Conservation (phyloP, 2,329 filamentous ascomycete species). For the Neurospora sp. region DNA sequence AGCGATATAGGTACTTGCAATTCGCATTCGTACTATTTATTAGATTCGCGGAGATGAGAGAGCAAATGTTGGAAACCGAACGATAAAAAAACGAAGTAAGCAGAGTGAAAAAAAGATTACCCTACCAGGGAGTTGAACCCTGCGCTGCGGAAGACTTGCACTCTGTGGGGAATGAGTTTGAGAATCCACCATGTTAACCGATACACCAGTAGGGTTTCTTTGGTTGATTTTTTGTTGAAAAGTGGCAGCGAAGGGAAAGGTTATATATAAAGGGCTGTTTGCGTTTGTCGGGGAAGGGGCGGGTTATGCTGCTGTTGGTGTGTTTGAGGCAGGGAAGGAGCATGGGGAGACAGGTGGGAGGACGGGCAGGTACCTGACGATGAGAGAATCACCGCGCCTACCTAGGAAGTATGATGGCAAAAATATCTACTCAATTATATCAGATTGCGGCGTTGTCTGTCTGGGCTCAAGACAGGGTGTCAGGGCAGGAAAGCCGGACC, state of each 20-base stretch:
- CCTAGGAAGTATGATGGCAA: too few relatives aligned
- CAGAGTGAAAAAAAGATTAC: not conserved
- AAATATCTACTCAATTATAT: too few relatives aligned
- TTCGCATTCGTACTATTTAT: too few relatives aligned
- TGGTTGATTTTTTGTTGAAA: not conserved
- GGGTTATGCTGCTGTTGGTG: not conserved
- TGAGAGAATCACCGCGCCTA: too few relatives aligned
- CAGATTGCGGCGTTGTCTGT: too few relatives aligned
- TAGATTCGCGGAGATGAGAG: too few relatives aligned
- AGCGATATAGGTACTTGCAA: too few relatives aligned
- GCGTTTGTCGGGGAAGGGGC: not conserved
- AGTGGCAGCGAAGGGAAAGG: rapidly evolving
- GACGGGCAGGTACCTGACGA: not conserved
- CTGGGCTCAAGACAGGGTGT: too few relatives aligned
- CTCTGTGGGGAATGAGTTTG: not conserved
- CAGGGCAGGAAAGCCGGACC: not conserved
- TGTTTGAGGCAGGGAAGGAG: not conserved
- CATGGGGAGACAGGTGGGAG: not conserved
- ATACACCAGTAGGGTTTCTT: not conserved
- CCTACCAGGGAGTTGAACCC: not conserved
- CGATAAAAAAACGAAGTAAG: too few relatives aligned
- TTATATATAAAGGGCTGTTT: not conserved
- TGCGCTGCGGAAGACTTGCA: not conserved
- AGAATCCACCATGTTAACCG: not conserved
- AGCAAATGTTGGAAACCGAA: too few relatives aligned